These are phyloP conservation scores for Colletotrichum sp. DNA, from an alignment of 2,329 filamentous ascomycete genomes.

Conservation along the genomic window DNA sequence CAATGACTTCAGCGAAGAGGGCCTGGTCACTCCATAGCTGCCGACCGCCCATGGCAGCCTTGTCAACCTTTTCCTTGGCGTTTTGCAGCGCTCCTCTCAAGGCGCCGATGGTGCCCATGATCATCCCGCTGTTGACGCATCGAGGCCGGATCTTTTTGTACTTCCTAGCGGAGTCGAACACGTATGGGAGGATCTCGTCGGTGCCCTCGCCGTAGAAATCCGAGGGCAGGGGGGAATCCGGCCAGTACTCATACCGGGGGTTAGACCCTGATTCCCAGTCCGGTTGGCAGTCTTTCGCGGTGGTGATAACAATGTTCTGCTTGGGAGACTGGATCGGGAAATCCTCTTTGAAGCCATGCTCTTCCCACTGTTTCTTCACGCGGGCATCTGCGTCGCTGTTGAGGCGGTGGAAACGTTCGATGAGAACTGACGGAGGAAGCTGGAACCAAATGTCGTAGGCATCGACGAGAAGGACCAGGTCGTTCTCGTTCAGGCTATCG, in stretches of 20 bases:
- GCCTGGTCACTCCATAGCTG: slow-evolving; percentile 45
- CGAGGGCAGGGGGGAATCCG: slow-evolving; percentile 35
- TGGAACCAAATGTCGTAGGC: slow-evolving; percentile 46
- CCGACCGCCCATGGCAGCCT: slow-evolving; percentile 29
- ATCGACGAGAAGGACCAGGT: slow-evolving; percentile 41
- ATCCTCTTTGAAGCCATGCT: neutral
- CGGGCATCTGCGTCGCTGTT: slow-evolving; percentile 38
- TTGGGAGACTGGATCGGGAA: slow-evolving; percentile 35
- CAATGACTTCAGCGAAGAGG: slow-evolving; percentile 41
- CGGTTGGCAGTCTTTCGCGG: slow-evolving; percentile 40
- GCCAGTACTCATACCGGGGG: slow-evolving; percentile 41
- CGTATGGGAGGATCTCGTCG: slow-evolving; percentile 29
- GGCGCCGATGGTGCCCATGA: slow-evolving; percentile 38
- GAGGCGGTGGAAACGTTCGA: slow-evolving; percentile 38
- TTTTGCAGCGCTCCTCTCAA: slow-evolving; percentile 29
- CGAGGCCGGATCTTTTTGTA: slow-evolving; percentile 36
- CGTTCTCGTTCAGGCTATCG: slow-evolving; percentile 29
- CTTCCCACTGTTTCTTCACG: slow-evolving; percentile 27
- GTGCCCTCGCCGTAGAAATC: slow-evolving; percentile 39
- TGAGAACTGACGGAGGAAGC: slow-evolving; percentile 39
- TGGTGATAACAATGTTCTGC: slow-evolving; percentile 37
- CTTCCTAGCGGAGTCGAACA: slow-evolving; percentile 35
- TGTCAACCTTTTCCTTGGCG: slow-evolving; percentile 33
- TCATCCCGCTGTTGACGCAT: slow-evolving; percentile 39
- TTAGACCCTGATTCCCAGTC: slow-evolving; percentile 36